Conservation (phyloP, 116 monocot genomes). For the Trichopus zeylanicus region DNA sequence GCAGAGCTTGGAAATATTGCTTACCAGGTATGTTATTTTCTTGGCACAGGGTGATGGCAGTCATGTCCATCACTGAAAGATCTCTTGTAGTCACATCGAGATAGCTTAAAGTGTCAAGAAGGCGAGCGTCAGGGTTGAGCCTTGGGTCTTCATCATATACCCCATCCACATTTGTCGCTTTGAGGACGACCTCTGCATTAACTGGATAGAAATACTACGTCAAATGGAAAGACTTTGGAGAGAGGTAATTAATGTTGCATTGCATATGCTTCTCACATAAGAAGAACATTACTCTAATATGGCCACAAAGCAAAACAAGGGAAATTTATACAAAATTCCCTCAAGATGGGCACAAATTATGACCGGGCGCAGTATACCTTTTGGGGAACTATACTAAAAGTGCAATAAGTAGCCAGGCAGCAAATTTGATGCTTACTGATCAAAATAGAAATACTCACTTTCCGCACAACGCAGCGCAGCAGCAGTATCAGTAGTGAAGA, state of each 20-base stretch:
- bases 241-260: not conserved
- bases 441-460: slow-evolving; percentile 45
- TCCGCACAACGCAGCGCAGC: slow-evolving; percentile 95
- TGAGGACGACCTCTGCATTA: slow-evolving; percentile 91
- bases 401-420: not conserved
- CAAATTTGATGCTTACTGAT: not conserved
- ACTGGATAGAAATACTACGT: slow-evolving; percentile 32
- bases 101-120: slow-evolving; percentile 70
- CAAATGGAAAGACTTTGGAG: not conserved
- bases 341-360: too few species aligned
- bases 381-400: too few species aligned
- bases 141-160: slow-evolving; percentile 84
- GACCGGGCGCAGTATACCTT: too few species aligned
- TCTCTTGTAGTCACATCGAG: slow-evolving; percentile 78
- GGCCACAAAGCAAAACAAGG: too few species aligned
- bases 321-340: too few species aligned
- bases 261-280: too few species aligned
- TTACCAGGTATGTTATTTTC: slow-evolving; percentile 95
- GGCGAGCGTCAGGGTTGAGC: slow-evolving; percentile 55
- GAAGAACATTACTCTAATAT: too few species aligned
- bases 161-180: slow-evolving; percentile 98
- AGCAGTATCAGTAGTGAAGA: slow-evolving; percentile 96
- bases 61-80: slow-evolving; percentile 98
- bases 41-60: slow-evolving; percentile 91
- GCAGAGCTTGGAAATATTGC: not conserved